Evolutionary conservation across 306 rosid species (phyloP).

Genomic region (Rosa multiflora): DNA sequence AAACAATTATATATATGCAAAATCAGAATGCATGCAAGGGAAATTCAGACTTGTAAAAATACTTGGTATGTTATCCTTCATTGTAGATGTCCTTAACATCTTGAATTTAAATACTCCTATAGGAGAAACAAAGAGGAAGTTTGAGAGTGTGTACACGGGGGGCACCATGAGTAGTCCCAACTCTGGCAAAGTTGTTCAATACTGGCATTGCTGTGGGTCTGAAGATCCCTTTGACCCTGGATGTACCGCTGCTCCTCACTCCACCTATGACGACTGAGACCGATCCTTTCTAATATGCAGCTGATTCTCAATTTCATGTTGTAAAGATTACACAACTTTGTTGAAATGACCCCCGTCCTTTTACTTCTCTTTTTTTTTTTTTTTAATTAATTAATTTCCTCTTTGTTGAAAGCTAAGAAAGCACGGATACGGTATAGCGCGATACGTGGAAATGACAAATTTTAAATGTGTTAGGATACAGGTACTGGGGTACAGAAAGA

Average conservation of each 20-base stretch:
- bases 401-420: no score
- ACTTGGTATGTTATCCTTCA: background rate
- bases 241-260: conserved; percentile 77
- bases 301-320: background rate
- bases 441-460: no score
- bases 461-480: no score
- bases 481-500: no score
- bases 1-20: background rate
- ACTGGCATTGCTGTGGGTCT: conserved; percentile 97
- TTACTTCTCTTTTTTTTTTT: background rate
- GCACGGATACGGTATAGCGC: no score
- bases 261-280: conserved; percentile 70
- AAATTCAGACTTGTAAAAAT: background rate
- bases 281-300: background rate
- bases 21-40: background rate
- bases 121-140: conserved; percentile 97
- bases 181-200: conserved; percentile 81
- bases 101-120: conserved; percentile 29
- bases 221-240: conserved; percentile 89
- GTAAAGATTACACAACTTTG: background rate
- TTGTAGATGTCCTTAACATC: background rate
- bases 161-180: conserved; percentile 84
- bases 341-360: background rate
- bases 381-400: no score
- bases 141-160: conserved; percentile 84